phyloP scores from a whole-genome alignment of 345 rosid genomes.

The Toxicodendron radicans region DNA sequence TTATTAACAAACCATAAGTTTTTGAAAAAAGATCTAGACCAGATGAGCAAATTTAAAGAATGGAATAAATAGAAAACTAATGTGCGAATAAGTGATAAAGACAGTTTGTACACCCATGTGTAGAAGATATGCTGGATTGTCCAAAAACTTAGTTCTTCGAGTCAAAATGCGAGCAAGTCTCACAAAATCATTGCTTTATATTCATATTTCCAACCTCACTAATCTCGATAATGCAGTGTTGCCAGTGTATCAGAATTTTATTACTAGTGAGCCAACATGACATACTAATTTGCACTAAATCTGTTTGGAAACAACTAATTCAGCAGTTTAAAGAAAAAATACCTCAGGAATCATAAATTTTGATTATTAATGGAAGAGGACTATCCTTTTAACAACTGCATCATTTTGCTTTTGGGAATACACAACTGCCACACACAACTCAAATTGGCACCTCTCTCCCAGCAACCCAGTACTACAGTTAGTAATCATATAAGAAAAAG shows the following conservation, averaged over 20 bases:
- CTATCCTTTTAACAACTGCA: neutral
- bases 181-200: neutral
- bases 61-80: no score
- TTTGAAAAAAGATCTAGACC: neutral
- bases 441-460: neutral
- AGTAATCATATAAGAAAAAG: neutral
- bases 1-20: neutral
- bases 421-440: neutral
- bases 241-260: neutral
- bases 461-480: neutral
- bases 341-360: neutral
- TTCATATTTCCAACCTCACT: neutral
- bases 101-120: neutral
- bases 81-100: neutral
- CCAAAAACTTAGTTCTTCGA: neutral
- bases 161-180: neutral
- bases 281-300: neutral
- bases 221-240: neutral
- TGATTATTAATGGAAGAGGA: neutral
- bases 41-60: neutral
- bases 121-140: neutral
- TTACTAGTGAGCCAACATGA: neutral
- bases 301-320: neutral
- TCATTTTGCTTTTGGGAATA: neutral
- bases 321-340: neutral